Evolutionary conservation across 805 yeast genomes (phyloP), one percentile per base, ranked within the genome.

Genomic region (Kodamaea hsintzibuensis): DNA sequence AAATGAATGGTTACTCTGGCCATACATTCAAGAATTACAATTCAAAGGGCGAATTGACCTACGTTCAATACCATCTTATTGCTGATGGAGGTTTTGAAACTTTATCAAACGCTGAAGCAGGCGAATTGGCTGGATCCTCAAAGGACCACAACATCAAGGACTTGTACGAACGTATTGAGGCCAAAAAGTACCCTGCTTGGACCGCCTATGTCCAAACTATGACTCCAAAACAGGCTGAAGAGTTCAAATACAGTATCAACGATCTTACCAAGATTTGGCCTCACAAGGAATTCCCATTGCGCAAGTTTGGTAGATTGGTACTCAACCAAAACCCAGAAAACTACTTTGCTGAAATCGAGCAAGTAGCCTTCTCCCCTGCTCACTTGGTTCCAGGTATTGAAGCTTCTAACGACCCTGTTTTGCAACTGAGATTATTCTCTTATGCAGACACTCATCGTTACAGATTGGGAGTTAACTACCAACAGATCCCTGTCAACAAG

Each of bases 361-460:
- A 89, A 68, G 88, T 86, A 57, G 96, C 96, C 0, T 89, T 89
- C 70, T 84, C 92, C 2, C 96, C 96, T 56, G 84, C 91, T 13
- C 89, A 88, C 71, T 82, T 90, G n/a, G 88, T 88, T 37, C 95
- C 95, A 47, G 88, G 89, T 62, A 84, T 86, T 76, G 91, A 88
- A 70, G 81, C 93, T 14, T 84, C 90, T 38, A 89, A 89, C 54
- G 96, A 89, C 67, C 96, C 96, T 2, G 93, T 89, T 37, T 77
- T 89, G 65, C 95, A 89, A 70, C 82, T 91, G 9, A 82, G 96
- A 73, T 76, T 89, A 63, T 89, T 86, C 70, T 86, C 93, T 0
- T 89, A 89, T 74, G 85, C 92, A 51, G 96, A 89, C 71, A 89
- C 96, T 27, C 93, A 88, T 67, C 85, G 96, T 70, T 88, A 89